Evolutionary conservation across 2,329 filamentous ascomycete species (phyloP).

Genomic region (Colletotrichum tamarilloi): DNA sequence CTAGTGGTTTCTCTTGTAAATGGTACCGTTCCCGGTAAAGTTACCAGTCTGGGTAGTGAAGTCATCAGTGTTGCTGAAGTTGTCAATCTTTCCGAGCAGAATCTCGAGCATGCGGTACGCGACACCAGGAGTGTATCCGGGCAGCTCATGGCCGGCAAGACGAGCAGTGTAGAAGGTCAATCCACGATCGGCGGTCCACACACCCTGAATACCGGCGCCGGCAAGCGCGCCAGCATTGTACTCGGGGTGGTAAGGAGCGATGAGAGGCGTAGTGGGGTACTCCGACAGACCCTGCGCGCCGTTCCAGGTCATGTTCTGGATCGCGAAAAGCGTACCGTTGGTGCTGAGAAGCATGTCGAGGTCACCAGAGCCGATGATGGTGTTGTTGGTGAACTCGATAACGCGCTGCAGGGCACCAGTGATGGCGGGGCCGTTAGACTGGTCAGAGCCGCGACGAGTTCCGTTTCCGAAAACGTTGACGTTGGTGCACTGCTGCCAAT

Average conservation of each 20-base stretch:
- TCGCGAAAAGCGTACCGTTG: conserved; percentile 72
- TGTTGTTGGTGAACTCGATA: conserved; percentile 46
- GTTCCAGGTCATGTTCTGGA: conserved; percentile 80
- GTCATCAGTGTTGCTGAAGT: conserved; percentile 30
- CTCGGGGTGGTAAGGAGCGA: conserved; percentile 39
- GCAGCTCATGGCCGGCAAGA: conserved; percentile 40
- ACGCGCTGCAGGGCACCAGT: conserved; percentile 40
- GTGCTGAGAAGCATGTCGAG: conserved; percentile 67
- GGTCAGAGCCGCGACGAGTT: conserved; percentile 20
- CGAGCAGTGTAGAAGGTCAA: conserved; percentile 35
- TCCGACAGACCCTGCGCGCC: conserved; percentile 72
- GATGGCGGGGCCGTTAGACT: conserved; percentile 16
- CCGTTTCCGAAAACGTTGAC: conserved; percentile 42
- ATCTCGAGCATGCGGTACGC: conserved; percentile 44
- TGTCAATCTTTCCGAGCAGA: conserved; percentile 41
- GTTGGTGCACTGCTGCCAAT: conserved; percentile 42
- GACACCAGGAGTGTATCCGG: conserved; percentile 42
- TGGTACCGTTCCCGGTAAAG: background rate
- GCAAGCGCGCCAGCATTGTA: conserved; percentile 41
- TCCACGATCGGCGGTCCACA: conserved; percentile 34
- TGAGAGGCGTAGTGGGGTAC: conserved; percentile 47
- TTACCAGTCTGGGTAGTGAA: conserved; percentile 26
- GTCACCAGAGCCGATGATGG: conserved; percentile 43
- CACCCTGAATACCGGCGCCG: conserved; percentile 29
- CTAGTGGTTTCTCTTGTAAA: background rate